These are phyloP conservation scores for Monosporozyma servazzii DNA, from an alignment of 805 yeast genomes.

Conservation along the genomic window DNA sequence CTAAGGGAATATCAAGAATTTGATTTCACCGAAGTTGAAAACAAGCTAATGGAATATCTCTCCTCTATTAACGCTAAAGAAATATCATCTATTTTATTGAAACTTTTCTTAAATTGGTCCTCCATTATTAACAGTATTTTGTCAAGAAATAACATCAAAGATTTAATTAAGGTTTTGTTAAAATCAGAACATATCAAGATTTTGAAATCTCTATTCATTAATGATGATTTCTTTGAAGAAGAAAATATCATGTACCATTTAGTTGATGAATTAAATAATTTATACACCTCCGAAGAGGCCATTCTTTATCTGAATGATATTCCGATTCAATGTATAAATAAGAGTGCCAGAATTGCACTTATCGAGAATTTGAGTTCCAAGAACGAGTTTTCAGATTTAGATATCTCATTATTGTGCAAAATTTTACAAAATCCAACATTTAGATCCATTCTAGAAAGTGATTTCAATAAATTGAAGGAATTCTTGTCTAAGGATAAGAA, in stretches of 20 bases:
- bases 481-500: not conserved
- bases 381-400: slow-evolving; percentile 3
- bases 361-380: slow-evolving; percentile 18
- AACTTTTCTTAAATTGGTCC: slow-evolving; percentile 45
- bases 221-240: slow-evolving; percentile 43
- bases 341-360: slow-evolving; percentile 26
- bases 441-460: slow-evolving; percentile 42
- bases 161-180: slow-evolving; percentile 28
- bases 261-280: slow-evolving; percentile 16
- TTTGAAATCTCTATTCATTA: slow-evolving; percentile 23
- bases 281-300: slow-evolving; percentile 1
- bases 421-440: slow-evolving; percentile 44
- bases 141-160: slow-evolving; percentile 21
- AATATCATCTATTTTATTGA: slow-evolving; percentile 3
- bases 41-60: slow-evolving; percentile 23
- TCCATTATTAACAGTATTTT: slow-evolving; percentile 36
- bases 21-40: slow-evolving; percentile 14
- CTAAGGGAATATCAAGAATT: slow-evolving; percentile 37
- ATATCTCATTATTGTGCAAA: slow-evolving; percentile 28
- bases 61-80: not conserved
- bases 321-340: slow-evolving; percentile 44
- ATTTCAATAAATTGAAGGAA: slow-evolving; percentile 22
- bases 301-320: slow-evolving; percentile 20
- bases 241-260: slow-evolving; percentile 29
- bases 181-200: slow-evolving; percentile 12